Base-by-base conservation (phyloP, 2,329 filamentous ascomycete species). In the Aureobasidium subglaciale region DNA sequence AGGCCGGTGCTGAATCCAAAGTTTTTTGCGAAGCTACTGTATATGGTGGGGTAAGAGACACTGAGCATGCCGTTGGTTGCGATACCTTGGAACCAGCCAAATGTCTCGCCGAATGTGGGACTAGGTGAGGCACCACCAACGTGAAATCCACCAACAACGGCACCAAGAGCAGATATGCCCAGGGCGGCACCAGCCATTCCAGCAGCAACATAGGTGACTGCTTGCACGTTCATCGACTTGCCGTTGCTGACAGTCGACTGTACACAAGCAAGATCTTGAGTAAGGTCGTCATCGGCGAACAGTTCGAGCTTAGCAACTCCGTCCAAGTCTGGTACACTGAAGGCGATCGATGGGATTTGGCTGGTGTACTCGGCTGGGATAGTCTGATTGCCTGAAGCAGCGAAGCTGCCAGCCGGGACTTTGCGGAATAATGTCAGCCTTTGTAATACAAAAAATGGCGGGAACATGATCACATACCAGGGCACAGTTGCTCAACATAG, bases 21-120 rank as follows among this genome's bases (percentile, higher is more conserved):
- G 74, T 97, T 97, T 74, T 88, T 88, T 59, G 87, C 77, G 72
- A 96, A 99, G 69, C 85, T 92, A 63, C 85, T 83, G 74, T 97
- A 97, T 34, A 97, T 84, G 32, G 83, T 77, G 4, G 93, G 93
- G 63, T 96, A 90, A 64, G 85, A 82, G 64, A 95, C 91, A 58
- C 88, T 95, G 69, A 96, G 79, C 93, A 97, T 97, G 61, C 93
- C 91, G 71, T 93, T 96, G 76, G 93, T 87, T 25, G 93, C 90
- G 78, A 97, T 87, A 48, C 87, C 86, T 72, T 97, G 91, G 71
- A 97, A 96, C 82, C 88, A 95, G 59, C 86, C 84, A 62, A 96
- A 80, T 45, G 95, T 84, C 66, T 96, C 89, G 41, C 79, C 79
- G 68, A 97, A 96, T 53, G 86, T 88, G 24, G 93, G 93, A 63